Evolutionary conservation across 2,329 filamentous ascomycete species (phyloP), one percentile per base, ranked within the genome.

Genomic region (Cytospora piceae): DNA sequence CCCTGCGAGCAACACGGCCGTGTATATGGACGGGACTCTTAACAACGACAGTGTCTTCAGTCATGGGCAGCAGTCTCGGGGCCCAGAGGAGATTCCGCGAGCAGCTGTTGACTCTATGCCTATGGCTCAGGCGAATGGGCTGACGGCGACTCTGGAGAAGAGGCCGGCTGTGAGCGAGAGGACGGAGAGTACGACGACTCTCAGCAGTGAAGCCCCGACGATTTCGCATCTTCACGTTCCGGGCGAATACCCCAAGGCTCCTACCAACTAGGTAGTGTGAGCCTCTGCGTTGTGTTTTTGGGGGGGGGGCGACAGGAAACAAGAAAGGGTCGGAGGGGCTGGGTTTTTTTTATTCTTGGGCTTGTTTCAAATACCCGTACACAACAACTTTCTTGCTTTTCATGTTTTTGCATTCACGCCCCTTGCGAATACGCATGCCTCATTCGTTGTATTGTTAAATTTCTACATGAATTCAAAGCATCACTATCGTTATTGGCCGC

Each of bases 201-300:
- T 68, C 42, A 68, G 66, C 51, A 68, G 64, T 46, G 52, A 68
- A 52, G n/a, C 34, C 14, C 80, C 82, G 15, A 85, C 83, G 32
- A 85, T 91, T 54, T 87, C 87, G 63, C 84, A 89, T 72, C 76
- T 92, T 59, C 88, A 90, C 72, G 84, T 93, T 22, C 90, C 90
- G 4, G 90, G 90, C 14, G 83, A 89, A 70, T 93, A 83, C 73
- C 87, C 87, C 11, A 81, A 76, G 69, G 58, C 54, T n/a, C 46
- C 29, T n/a, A 42, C 37, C 22, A 65, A 54, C 22, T 65, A 58
- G 55, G 22, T 29, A 37, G 39, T 57, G n/a, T 51, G 39, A 46
- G 8, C n/a, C 24, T 27, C n/a, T 15, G 37, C n/a, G n/a, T 20
- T 8, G 32, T 29, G 37, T 54, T 12, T 51, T 57, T n/a, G n/a